Evolutionary conservation across 441 rosid genomes (phyloP).

Genomic region (Erysimum cheiri): DNA sequence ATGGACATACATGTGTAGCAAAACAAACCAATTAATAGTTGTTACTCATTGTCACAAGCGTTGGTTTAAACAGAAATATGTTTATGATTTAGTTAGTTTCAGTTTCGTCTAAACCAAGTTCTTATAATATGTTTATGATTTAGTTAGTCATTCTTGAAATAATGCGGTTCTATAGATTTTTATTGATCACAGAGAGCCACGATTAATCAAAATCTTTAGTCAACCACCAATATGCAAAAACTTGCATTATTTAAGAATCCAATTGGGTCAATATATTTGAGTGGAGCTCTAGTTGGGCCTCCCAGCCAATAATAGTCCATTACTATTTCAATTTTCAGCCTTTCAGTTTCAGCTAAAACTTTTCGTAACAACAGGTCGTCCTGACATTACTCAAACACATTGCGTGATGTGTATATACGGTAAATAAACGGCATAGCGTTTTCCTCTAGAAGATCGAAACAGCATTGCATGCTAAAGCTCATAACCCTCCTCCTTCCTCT

Average conservation of each 20-base stretch:
- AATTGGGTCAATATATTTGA: too few species aligned
- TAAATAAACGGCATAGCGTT: constrained; percentile 9
- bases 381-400: not conserved
- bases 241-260: too few species aligned
- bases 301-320: not conserved
- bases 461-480: not conserved
- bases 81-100: too few species aligned
- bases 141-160: too few species aligned
- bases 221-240: too few species aligned
- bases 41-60: not conserved
- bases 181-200: too few species aligned
- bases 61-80: not conserved
- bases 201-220: too few species aligned
- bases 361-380: constrained; percentile 2
- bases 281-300: not conserved
- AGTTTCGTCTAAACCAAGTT: too few species aligned
- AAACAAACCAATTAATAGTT: not conserved
- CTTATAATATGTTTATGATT: too few species aligned
- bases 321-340: not conserved
- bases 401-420: not conserved
- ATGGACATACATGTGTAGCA: not conserved
- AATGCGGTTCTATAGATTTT: too few species aligned
- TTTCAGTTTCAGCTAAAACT: too few species aligned
- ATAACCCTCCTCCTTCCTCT: not conserved
- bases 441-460: not conserved